Evolutionary conservation across 176 grass and related monocot genomes (phyloP).

Genomic region (Aegilops tauschii): DNA sequence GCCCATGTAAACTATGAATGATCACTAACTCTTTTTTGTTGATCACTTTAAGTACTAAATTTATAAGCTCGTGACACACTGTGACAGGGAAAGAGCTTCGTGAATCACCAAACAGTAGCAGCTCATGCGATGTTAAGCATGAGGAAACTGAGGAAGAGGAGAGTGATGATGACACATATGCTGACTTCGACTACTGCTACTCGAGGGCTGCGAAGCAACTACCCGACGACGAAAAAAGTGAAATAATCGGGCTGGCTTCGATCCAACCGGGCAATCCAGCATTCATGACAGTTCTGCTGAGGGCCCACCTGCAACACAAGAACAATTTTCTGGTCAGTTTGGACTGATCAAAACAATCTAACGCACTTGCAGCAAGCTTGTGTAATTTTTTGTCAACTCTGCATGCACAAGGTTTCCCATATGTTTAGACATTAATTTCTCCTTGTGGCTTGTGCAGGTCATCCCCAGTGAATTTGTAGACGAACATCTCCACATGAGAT

Average conservation of each 20-base stretch:
- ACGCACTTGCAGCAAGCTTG: neutral
- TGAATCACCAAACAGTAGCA: conserved; percentile 3
- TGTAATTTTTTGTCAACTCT: neutral
- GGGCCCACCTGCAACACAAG: neutral
- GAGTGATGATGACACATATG: neutral
- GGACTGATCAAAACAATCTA: neutral
- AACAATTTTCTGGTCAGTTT: conserved; percentile 33
- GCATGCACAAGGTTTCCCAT: neutral
- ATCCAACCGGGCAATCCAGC: conserved; percentile 33
- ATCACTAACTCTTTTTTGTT: neutral
- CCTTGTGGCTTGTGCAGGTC: conserved; percentile 5
- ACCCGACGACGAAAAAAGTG: neutral
- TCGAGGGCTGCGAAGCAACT: neutral
- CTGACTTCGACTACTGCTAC: conserved; percentile 8
- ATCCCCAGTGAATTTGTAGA: conserved; percentile 21
- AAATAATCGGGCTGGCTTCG: conserved; percentile 16
- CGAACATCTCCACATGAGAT: conserved; percentile 11
- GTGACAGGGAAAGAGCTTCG: conserved; percentile 3
- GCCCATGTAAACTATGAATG: neutral
- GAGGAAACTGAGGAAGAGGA: conserved; percentile 15
- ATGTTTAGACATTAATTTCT: neutral
- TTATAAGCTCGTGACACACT: neutral
- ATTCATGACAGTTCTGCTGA: conserved; percentile 37
- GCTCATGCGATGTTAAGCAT: neutral
- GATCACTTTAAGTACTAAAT: neutral